phyloP scores from a whole-genome alignment of 2,329 filamentous ascomycete genomes.

The Aspergillus neotritici region DNA sequence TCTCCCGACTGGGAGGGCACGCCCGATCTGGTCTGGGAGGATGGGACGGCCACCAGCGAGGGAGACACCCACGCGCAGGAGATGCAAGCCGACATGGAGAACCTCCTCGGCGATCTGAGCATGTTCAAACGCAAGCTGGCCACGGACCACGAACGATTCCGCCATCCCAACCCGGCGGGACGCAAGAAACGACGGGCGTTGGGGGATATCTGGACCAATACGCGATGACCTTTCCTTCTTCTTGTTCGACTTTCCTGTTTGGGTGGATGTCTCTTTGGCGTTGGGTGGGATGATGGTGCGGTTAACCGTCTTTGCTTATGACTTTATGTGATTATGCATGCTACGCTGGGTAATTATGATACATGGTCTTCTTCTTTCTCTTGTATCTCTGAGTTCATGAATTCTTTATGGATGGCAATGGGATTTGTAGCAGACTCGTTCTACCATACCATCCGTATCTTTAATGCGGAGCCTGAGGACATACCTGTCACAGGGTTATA shows the following conservation, averaged over 20 bases:
- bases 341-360: too few relatives aligned
- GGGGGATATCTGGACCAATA: constrained; percentile 25
- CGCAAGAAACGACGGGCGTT: constrained; percentile 29
- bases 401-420: too few relatives aligned
- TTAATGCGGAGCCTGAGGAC: too few relatives aligned
- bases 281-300: background rate
- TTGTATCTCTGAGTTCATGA: too few relatives aligned
- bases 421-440: too few relatives aligned
- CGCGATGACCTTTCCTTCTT: constrained; percentile 9
- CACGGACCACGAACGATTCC: constrained; percentile 57
- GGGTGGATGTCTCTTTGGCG: constrained; percentile 3
- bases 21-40: constrained; percentile 40
- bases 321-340: too few relatives aligned
- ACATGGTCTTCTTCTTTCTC: too few relatives aligned
- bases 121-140: constrained; percentile 80
- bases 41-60: constrained; percentile 48
- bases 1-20: constrained; percentile 25
- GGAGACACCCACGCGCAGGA: constrained; percentile 49
- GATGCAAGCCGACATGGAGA: constrained; percentile 79
- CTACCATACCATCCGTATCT: too few relatives aligned
- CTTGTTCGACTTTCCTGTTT: background rate
- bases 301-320: background rate
- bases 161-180: constrained; percentile 18
- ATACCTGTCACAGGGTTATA: too few relatives aligned
- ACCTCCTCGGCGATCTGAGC: constrained; percentile 71